Base-by-base conservation (phyloP, 192 early-diverging fungal species). In the Coemansia sp. region DNA sequence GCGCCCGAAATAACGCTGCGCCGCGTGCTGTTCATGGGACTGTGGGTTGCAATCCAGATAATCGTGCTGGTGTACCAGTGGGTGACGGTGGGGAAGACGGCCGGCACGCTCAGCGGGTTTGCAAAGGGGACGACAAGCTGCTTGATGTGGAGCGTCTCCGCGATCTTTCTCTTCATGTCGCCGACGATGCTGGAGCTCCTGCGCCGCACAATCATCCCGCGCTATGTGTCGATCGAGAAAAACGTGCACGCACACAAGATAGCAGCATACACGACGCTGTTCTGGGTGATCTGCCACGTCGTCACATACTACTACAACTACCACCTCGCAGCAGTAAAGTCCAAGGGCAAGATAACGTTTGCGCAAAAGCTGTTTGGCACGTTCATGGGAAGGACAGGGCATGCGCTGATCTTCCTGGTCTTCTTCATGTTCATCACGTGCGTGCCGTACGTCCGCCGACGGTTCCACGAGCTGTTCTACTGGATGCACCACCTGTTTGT, bases 401-500 rank as follows among this genome's bases (percentile, higher is more conserved):
- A 93, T 68, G 66, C 74, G 17, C 33, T 82, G 60, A 38, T 79
- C 48, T 73, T 80, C 40, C 20, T 82, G 55, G 61, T 79, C 50
- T 59, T 74, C n/a, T 49, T 71, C 36, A 45, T 84, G 35, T 75
- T 69, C 38, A 63, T 63, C 58, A 61, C 79, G 29, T 74, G 73
- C 36, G 29, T 75, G 4, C 79, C 83, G 13, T 61, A 56, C 3
- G 63, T 84, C 43, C 66, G 83, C 10, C 63, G 75, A 14, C 45
- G 42, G 60, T 59, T 73, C 41, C 45, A 74, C 63, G 92, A 95
- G 79, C 82, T 88, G 57, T 95, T 95, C 72, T 95, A 91, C 87
- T 90, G 88, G 83, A 87, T 89, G 55, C 92, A 95, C 81, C 91
- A 93, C 66, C 82, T 95, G 50, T 95, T 95, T 75, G 84, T 93